Base-by-base conservation (phyloP, 306 rosid genomes). In the Rosa rugosa region DNA sequence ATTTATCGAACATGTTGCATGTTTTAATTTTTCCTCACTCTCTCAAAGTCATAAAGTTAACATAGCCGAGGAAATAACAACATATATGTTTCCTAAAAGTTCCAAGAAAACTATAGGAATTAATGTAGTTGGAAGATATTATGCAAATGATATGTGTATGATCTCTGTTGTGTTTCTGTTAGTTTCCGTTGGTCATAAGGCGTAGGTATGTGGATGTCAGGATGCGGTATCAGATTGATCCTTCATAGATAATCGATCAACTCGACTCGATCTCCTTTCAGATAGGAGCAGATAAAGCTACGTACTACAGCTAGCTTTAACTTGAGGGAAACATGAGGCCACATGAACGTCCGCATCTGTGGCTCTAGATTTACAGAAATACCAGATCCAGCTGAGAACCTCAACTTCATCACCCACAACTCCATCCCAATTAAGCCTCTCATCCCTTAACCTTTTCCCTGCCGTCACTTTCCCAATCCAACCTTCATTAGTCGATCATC, bases 331-430 rank as follows among this genome's bases (percentile, higher is more conserved):
- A 75, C 71, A 47, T 31, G 71, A 75, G 47, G 79, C 49, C 62
- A 69, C 53, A 63, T 63, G 72, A 46, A 63, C 72, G 72, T 75
- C 72, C 59, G 62, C 79, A 45, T 86, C 60, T 69, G 77, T 83
- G 86, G 83, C 69, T 60, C 59, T 12, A 47, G 50, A 62, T 63
- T 46, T 64, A 63, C 23, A 31, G 36, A 63, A 22, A 46, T 63
- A 68, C 72, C 72, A 20, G 53, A 20, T 11, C 34, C 36, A 10
- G 62, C 49, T 36, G 22, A 31, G 53, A 42, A 44, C 86, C 80
- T 73, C 80, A 71, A 67, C 83, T 80, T 79, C 88, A 82, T 84
- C 69, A 53, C 75, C 81, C 83, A 66, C 80, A 56, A 73, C 67
- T 9, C 47, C 45, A 64, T 63, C 51, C n/a, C 57, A 64, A 14